Percentiles rank a stretch among this genome's conserved stretches.
phyloP scores from a whole-genome alignment of 805 yeast genomes.

The Lipomyces sp. region DNA sequence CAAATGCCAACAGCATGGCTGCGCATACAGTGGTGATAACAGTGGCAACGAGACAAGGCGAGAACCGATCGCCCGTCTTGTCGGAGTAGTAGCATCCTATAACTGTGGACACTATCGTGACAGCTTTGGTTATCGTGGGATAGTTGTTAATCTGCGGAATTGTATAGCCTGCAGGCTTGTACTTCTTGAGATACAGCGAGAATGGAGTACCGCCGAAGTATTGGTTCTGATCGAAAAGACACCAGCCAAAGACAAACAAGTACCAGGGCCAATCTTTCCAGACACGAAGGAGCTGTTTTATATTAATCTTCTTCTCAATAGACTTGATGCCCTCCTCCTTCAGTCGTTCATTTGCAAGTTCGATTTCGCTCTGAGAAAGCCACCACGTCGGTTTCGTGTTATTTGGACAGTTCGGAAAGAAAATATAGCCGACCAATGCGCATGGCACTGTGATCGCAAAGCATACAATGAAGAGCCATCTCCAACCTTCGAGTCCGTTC shows the following conservation, averaged over 20 bases:
- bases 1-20: constrained; percentile 58
- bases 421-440: constrained; percentile 42
- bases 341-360: constrained; percentile 37
- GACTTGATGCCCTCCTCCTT: constrained; percentile 32
- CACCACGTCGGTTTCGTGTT: constrained; percentile 36
- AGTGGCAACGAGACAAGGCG: constrained; percentile 61
- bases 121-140: constrained; percentile 44
- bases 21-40: constrained; percentile 69
- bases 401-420: constrained; percentile 56
- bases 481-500: constrained; percentile 54
- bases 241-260: constrained; percentile 32
- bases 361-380: constrained; percentile 38
- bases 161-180: constrained; percentile 35
- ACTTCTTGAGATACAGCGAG: constrained; percentile 42
- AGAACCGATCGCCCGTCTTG: constrained; percentile 22
- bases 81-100: constrained; percentile 20
- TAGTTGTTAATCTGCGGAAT: constrained; percentile 41
- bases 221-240: constrained; percentile 18
- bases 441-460: constrained; percentile 48
- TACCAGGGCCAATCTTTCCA: constrained; percentile 40
- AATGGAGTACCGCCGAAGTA: constrained; percentile 28
- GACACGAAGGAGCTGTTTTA: constrained; percentile 37
- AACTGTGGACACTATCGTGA: constrained; percentile 38
- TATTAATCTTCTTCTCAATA: constrained; percentile 33
- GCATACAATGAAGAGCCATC: constrained; percentile 58